Base-by-base conservation (phyloP, 768 basidiomycete genomes). In the Asterophora parasitica region DNA sequence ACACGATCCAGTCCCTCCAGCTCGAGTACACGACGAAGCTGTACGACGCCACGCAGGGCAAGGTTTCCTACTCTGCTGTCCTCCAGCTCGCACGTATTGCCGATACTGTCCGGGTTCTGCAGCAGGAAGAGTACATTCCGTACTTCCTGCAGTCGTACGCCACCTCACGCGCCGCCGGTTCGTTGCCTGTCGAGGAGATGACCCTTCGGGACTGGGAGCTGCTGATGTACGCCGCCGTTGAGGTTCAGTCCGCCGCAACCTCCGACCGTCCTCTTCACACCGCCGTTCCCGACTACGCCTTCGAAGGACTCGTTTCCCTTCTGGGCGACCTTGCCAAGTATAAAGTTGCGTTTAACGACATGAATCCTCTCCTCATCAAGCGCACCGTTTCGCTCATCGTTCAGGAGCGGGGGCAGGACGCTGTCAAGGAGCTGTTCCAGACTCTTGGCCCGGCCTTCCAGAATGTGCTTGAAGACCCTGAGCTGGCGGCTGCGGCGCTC, bases 131-230 rank as follows among this genome's bases (percentile, higher is more conserved):
- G 32, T 65, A 74, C 13, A 68, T 70, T 2, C 60, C 64, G 6
- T 63, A 66, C 44, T 65, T 73, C 50, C 60, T 83, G 26, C 65
- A 77, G 30, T 59, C 75, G 10, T 83, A 81, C 57, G 64, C 64
- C 7, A 52, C 65, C n/a, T 60, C 72, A 10, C 61, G 67, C 52
- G 52, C 56, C 43, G 40, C 57, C 13, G 61, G 59, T 6, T 52
- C 53, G 30, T 46, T 68, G 40, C 54, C 60, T 0, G 39, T 54
- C n/a, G 34, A 46, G 2, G 62, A 66, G 4, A 66, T 82, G 36
- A 51, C 56, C 0, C 2, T 54, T 0, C 52, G 62, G 6, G 79
- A 82, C 32, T 77, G 79, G 68, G 73, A 74, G 34, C 58, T 72
- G 6, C 53, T 85, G 13, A 53, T 75, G 1, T 70, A 68, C 23